Conservation (phyloP, 495 filamentous ascomycete species). For the Hyaloscypha bicolor region DNA sequence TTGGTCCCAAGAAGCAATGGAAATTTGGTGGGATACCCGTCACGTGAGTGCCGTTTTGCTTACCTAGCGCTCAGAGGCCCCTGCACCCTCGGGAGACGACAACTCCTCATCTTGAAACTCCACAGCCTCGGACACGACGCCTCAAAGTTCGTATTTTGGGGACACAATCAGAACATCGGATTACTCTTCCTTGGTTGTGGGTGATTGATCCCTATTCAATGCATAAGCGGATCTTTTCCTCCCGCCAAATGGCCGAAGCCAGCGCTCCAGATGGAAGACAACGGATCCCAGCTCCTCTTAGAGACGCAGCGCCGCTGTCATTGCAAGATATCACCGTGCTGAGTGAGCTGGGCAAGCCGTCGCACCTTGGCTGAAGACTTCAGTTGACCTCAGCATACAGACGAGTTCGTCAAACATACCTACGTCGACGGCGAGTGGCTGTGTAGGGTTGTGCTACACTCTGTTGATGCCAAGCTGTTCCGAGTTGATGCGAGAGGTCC, state of each 20-base stretch:
- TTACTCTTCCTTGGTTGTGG: neutral
- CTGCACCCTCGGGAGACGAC: neutral
- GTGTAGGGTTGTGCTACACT: constrained; percentile 5
- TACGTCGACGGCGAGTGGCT: constrained; percentile 5
- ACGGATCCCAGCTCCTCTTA: neutral
- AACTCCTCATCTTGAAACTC: neutral
- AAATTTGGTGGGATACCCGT: neutral
- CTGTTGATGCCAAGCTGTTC: constrained; percentile 18
- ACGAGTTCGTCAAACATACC: constrained; percentile 4
- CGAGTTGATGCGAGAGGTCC: constrained; percentile 21
- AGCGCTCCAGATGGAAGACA: neutral
- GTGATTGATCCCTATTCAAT: neutral
- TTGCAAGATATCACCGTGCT: constrained; percentile 5
- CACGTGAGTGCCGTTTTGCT: neutral
- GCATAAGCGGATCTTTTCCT: neutral
- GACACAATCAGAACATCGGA: neutral
- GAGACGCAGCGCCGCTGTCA: neutral
- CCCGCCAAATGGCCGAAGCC: neutral
- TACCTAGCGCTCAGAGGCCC: neutral
- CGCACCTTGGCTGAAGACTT: neutral
- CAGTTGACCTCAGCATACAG: constrained; percentile 8
- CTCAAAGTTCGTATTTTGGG: neutral
- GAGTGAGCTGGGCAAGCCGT: neutral
- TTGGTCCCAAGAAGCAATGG: neutral
- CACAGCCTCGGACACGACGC: neutral